Conservation (phyloP, 106 monocot species). For the Dactylorhiza incarnata region DNA sequence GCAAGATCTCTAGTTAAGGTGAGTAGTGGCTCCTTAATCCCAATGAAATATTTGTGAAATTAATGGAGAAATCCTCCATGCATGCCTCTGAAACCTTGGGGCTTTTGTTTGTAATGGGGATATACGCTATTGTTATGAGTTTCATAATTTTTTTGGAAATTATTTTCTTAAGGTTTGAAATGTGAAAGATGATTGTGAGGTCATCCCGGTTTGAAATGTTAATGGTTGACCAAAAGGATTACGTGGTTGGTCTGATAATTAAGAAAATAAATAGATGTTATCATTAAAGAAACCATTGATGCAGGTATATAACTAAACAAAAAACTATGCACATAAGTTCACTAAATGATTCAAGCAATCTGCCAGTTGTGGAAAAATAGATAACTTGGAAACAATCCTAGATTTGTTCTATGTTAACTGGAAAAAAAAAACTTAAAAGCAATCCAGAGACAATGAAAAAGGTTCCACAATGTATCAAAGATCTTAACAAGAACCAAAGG, state of each 20-base stretch:
- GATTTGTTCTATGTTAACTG: too few species aligned
- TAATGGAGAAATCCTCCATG: too few species aligned
- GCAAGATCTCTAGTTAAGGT: too few species aligned
- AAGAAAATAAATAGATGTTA: not conserved
- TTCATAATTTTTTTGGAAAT: too few species aligned
- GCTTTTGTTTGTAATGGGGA: too few species aligned
- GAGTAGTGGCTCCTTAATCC: too few species aligned
- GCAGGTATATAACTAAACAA: not conserved
- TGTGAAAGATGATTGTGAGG: not conserved
- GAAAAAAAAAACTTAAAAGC: not conserved
- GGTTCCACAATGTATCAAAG: not conserved
- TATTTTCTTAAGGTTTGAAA: too few species aligned
- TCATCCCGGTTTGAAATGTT: slow-evolving; percentile 22
- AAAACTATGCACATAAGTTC: not conserved
- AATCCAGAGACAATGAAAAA: not conserved
- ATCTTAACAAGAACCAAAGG: not conserved
- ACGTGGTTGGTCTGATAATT: slow-evolving; percentile 7
- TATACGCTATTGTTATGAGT: too few species aligned
- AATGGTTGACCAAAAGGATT: slow-evolving; percentile 30
- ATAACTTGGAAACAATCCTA: not conserved
- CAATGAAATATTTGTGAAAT: too few species aligned
- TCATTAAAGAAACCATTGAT: not conserved
- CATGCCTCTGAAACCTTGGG: too few species aligned
- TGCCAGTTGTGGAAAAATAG: not conserved
- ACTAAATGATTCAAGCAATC: not conserved